Conservation (phyloP, 805 yeast species). For the Nakazawaea sp. region DNA sequence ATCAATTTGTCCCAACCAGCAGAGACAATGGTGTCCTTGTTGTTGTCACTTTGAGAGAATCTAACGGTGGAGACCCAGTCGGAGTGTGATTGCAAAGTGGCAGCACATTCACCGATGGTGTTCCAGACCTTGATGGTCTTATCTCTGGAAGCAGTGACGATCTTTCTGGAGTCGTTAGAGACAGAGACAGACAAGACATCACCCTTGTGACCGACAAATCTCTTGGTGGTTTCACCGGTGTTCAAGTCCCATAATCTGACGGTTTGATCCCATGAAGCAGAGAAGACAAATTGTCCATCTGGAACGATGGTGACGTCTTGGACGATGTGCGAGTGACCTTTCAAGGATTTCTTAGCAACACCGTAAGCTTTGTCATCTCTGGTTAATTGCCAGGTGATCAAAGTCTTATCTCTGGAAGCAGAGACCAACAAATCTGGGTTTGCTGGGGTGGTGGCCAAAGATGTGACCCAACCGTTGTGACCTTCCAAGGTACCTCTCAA, state of each 20-base stretch:
- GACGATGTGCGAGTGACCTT: slow-evolving; percentile 99
- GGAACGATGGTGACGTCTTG: slow-evolving; percentile 96
- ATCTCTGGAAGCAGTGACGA: slow-evolving; percentile 98
- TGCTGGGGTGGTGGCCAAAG: slow-evolving; percentile 95
- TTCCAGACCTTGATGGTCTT: slow-evolving; percentile 99
- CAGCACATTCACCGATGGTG: slow-evolving; percentile 95
- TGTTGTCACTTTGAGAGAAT: slow-evolving; percentile 79
- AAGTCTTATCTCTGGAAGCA: slow-evolving; percentile 98
- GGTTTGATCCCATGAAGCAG: slow-evolving; percentile 99
- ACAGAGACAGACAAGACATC: slow-evolving; percentile 97
- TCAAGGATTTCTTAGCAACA: slow-evolving; percentile 94
- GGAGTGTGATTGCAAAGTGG: slow-evolving; percentile 89
- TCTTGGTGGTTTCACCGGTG: slow-evolving; percentile 87
- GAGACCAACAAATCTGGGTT: slow-evolving; percentile 98
- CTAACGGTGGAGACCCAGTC: slow-evolving; percentile 99
- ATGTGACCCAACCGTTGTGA: slow-evolving; percentile 96
- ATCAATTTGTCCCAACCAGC: slow-evolving; percentile 99
- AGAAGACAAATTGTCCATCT: slow-evolving; percentile 96
- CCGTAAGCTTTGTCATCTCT: slow-evolving; percentile 97
- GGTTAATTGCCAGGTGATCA: slow-evolving; percentile 95
- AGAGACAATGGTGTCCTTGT: slow-evolving; percentile 77
- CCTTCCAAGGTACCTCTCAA: slow-evolving; percentile 99
- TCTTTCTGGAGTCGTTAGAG: slow-evolving; percentile 94
- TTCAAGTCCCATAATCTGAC: slow-evolving; percentile 97
- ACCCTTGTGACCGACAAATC: slow-evolving; percentile 97